phyloP scores from a whole-genome alignment of 129 eudicot species.

The Saussurea involucrata region DNA sequence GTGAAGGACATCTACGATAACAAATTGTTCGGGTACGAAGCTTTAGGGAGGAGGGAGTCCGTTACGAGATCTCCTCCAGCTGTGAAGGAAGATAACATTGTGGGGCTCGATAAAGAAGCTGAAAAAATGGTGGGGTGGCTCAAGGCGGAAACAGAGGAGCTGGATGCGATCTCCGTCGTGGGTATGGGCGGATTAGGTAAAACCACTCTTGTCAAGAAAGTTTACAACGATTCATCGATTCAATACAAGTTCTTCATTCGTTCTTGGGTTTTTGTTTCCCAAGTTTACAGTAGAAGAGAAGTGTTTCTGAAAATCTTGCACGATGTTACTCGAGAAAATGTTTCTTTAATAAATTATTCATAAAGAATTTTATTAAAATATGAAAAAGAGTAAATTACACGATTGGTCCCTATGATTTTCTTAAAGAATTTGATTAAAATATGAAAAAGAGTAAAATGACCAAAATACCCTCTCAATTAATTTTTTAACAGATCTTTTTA shows the following conservation, averaged over 20 bases:
- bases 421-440: too few species aligned
- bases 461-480: too few species aligned
- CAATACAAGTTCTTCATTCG: slow-evolving; percentile 22
- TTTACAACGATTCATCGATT: slow-evolving; percentile 14
- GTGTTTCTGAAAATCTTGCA: slow-evolving; percentile 21
- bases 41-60: slow-evolving; percentile 25
- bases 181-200: slow-evolving; percentile 47
- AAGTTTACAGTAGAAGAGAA: slow-evolving; percentile 14
- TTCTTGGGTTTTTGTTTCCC: slow-evolving; percentile 42
- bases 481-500: too few species aligned
- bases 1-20: slow-evolving; percentile 43
- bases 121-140: slow-evolving; percentile 5
- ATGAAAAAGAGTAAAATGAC: too few species aligned
- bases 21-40: slow-evolving; percentile 38
- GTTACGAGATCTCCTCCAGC: slow-evolving; percentile 19
- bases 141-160: slow-evolving; percentile 2
- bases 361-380: too few species aligned
- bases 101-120: slow-evolving; percentile 22
- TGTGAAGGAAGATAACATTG: slow-evolving; percentile 25
- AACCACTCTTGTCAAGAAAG: slow-evolving; percentile 40
- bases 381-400: too few species aligned
- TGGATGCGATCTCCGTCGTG: slow-evolving; percentile 24
- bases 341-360: too few species aligned
- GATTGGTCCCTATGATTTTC: too few species aligned
- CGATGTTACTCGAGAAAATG: not conserved